Conservation (phyloP, 1,284 basidiomycete genomes). For the Phylloporus sp. region DNA sequence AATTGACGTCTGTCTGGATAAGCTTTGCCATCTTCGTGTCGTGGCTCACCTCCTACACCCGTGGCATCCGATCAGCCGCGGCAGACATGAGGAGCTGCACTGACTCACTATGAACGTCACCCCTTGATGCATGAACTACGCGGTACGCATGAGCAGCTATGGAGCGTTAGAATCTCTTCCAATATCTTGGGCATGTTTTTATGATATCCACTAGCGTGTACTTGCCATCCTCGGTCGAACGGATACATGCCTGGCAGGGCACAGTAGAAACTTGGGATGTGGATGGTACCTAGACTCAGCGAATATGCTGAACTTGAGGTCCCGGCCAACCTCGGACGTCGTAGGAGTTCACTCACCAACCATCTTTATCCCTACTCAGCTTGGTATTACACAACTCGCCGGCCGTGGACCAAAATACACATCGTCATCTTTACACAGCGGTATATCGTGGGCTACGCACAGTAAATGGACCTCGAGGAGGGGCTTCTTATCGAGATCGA, state of each 20-base stretch:
- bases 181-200: constrained; percentile 55
- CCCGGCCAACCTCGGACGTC: neutral
- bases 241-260: constrained; percentile 74
- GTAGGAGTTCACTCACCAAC: constrained; percentile 58
- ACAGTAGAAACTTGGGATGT: constrained; percentile 77
- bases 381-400: constrained; percentile 58
- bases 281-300: constrained; percentile 75
- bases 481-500: constrained; percentile 79
- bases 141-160: constrained; percentile 5
- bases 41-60: constrained; percentile 85
- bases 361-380: constrained; percentile 66
- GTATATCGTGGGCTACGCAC: constrained; percentile 90
- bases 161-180: constrained; percentile 83
- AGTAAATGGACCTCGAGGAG: constrained; percentile 87
- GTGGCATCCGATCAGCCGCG: constrained; percentile 4
- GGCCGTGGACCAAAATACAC: constrained; percentile 74
- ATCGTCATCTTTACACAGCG: constrained; percentile 68
- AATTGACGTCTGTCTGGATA: constrained; percentile 78
- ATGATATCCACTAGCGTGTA: constrained; percentile 79
- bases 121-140: constrained; percentile 85
- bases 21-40: constrained; percentile 78
- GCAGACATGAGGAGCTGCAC: neutral
- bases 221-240: constrained; percentile 80
- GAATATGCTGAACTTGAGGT: neutral
- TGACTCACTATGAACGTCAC: constrained; percentile 66